Percentiles rank a stretch among this genome's conserved stretches.
Evolutionary conservation across 2,329 filamentous ascomycete species (phyloP).

Genomic region (Apiospora sp.): DNA sequence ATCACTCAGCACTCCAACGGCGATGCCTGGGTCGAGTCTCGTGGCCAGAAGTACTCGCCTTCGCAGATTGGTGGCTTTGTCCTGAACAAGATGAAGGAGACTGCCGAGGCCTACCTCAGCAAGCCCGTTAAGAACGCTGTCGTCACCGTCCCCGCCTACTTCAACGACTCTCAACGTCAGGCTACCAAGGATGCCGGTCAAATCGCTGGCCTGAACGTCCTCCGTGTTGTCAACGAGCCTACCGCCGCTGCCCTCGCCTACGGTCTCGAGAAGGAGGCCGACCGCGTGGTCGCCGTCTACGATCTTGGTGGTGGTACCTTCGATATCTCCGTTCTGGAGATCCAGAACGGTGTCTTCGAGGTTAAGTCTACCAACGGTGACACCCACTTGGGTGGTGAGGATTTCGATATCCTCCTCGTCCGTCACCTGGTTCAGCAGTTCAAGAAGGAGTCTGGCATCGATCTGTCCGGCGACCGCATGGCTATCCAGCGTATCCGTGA

Average conservation of each 20-base stretch:
- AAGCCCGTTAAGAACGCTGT: conserved; percentile 95
- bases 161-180: conserved; percentile 98
- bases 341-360: conserved; percentile 97
- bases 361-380: conserved; percentile 99
- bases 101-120: conserved; percentile 89
- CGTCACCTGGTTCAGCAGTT: conserved; percentile 93
- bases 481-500: conserved; percentile 99
- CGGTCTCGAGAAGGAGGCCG: conserved; percentile 92
- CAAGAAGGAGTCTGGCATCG: conserved; percentile 94
- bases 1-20: conserved; percentile 97
- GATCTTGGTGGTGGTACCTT: conserved; percentile 99
- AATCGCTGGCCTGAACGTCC: conserved; percentile 94
- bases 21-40: conserved; percentile 94
- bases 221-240: conserved; percentile 97
- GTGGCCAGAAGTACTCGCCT: conserved; percentile 94
- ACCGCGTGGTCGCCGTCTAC: conserved; percentile 92
- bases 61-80: conserved; percentile 98
- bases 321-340: conserved; percentile 97
- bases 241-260: conserved; percentile 96
- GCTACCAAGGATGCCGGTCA: conserved; percentile 98
- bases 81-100: conserved; percentile 99
- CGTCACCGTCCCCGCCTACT: conserved; percentile 96
- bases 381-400: conserved; percentile 96
- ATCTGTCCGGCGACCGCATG: conserved; percentile 93
- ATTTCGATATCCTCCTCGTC: conserved; percentile 95